Evolutionary conservation across 805 yeast species (phyloP).

Genomic region (Sugiyamaella smithiae): DNA sequence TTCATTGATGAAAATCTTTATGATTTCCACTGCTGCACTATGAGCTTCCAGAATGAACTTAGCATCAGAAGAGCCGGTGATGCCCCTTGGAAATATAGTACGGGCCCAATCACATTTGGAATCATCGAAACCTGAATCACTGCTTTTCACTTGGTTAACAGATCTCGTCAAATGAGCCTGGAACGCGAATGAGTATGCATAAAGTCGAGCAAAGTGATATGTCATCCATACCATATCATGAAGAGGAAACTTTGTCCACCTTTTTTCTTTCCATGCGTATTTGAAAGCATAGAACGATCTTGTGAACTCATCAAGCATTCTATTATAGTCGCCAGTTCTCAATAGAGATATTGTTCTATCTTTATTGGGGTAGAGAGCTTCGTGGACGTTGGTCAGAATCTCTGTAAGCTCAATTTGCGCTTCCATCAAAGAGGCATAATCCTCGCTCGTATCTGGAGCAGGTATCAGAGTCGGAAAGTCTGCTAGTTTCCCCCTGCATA

Average conservation of each 20-base stretch:
- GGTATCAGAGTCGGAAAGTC: conserved; percentile 23
- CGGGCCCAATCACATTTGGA: neutral
- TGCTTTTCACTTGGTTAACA: neutral
- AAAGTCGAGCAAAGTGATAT: conserved; percentile 17
- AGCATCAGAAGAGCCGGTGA: neutral
- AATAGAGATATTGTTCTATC: conserved; percentile 25
- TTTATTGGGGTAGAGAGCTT: conserved; percentile 23
- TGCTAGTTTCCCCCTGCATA: conserved; percentile 15
- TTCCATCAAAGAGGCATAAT: conserved; percentile 22
- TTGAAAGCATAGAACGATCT: conserved; percentile 23
- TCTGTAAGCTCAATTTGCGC: conserved; percentile 25
- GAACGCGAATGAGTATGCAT: neutral
- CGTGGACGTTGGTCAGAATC: conserved; percentile 25
- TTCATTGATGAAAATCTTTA: neutral
- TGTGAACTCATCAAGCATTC: conserved; percentile 25
- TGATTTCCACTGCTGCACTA: neutral
- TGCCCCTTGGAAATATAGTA: neutral
- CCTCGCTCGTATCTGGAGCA: conserved; percentile 16
- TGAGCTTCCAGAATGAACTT: neutral
- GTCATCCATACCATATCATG: conserved; percentile 22
- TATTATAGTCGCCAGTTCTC: conserved; percentile 22
- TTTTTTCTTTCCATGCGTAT: conserved; percentile 20
- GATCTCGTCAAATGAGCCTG: neutral
- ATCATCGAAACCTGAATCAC: neutral
- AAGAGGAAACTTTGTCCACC: conserved; percentile 22